These are phyloP conservation scores for Coccomyxa subellipsoidea DNA, from an alignment of 163 green algal species.

Conservation along the genomic window DNA sequence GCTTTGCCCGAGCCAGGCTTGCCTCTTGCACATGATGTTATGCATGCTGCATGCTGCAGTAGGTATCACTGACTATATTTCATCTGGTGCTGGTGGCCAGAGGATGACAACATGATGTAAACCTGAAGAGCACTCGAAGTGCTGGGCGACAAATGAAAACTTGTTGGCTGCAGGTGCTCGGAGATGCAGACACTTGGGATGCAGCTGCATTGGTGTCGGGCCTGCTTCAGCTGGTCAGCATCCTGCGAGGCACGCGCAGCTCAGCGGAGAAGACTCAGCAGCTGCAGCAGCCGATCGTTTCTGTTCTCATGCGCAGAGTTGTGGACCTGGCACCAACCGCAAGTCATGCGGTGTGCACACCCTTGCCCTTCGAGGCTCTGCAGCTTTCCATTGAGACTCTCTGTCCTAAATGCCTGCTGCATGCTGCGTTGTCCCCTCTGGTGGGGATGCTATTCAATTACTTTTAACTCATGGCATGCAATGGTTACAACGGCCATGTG, in stretches of 20 bases:
- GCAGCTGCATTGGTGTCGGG: neutral
- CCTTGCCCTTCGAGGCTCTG: neutral
- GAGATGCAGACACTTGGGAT: neutral
- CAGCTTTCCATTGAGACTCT: neutral
- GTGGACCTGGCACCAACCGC: neutral
- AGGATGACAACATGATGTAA: too few species aligned
- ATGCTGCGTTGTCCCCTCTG: too few species aligned
- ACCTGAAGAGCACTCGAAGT: neutral
- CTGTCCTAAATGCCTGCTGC: neutral
- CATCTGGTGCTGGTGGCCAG: too few species aligned
- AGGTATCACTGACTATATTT: too few species aligned
- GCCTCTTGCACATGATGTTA: too few species aligned
- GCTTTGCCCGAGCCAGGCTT: too few species aligned
- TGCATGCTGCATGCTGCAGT: too few species aligned
- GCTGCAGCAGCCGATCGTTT: neutral
- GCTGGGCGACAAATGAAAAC: neutral
- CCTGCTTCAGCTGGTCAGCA: neutral
- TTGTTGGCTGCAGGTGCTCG: neutral
- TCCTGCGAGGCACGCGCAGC: neutral
- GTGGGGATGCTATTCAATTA: too few species aligned
- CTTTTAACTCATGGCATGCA: too few species aligned
- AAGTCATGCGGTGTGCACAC: neutral
- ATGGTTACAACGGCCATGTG: too few species aligned
- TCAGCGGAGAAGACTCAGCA: neutral
- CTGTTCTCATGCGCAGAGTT: neutral